Evolutionary conservation across 495 filamentous ascomycete species (phyloP).

Genomic region (Penicillium cataractarum): DNA sequence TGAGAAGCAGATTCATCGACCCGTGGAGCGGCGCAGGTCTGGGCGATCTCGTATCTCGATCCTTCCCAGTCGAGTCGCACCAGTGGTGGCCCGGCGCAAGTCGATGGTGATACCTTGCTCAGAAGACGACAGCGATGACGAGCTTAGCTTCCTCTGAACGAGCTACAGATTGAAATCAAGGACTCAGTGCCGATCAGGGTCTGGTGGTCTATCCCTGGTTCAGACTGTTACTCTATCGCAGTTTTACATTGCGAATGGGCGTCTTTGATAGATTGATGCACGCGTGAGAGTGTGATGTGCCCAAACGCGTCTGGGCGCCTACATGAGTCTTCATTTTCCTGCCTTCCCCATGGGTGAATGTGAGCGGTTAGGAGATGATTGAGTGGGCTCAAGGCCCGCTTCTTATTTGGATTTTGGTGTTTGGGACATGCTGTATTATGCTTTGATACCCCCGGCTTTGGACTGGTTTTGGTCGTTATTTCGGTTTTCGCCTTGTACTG

Average conservation of each 20-base stretch:
- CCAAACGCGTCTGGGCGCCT: not conserved
- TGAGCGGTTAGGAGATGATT: not conserved
- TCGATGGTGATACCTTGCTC: constrained; percentile 33
- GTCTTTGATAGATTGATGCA: constrained; percentile 4
- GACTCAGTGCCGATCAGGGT: not conserved
- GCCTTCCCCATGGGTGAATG: constrained; percentile 12
- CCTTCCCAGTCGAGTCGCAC: not conserved
- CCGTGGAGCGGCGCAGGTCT: constrained; percentile 26
- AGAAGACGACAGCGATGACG: constrained; percentile 48
- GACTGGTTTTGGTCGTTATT: constrained; percentile 13
- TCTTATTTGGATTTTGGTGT: constrained; percentile 19
- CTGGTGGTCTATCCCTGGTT: not conserved
- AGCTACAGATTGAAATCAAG: not conserved
- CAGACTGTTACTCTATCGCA: not conserved
- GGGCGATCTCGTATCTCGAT: constrained; percentile 15
- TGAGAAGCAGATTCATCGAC: constrained; percentile 26
- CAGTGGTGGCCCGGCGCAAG: constrained; percentile 1
- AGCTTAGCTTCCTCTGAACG: constrained; percentile 46
- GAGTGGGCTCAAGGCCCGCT: constrained; percentile 2
- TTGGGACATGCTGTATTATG: constrained; percentile 17
- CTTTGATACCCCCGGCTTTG: constrained; percentile 26
- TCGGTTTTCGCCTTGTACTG: not conserved
- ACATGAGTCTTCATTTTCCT: not conserved
- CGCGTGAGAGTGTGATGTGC: not conserved
- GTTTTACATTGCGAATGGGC: constrained; percentile 9